Base-by-base conservation (phyloP, 2,329 filamentous ascomycete species). In the Apiospora kogelbergensis region DNA sequence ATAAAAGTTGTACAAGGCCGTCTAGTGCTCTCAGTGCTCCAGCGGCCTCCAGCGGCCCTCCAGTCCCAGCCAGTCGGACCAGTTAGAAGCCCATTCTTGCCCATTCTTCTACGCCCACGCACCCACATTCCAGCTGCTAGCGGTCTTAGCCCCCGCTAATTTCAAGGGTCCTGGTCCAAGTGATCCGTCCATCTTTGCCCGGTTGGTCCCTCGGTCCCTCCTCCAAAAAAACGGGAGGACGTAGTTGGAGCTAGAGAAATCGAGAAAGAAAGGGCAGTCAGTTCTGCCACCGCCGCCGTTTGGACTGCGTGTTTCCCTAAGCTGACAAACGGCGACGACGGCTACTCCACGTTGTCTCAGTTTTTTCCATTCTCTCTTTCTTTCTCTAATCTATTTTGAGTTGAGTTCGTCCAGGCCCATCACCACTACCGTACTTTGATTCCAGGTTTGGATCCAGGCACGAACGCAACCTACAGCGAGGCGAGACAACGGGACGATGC, bases 401-500 rank as follows among this genome's bases (percentile, higher is more conserved):
- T 57, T 57, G 48, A 57, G 53, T 60, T 60, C 53, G 30, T 60
- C 53, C 53, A 37, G 30, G 37, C 37, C 20, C 53, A n/a, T 37
- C 53, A 60, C 30, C 30, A 37, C 53, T 60, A 22, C 53, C 53
- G 26, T 6, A 20, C 30, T 13, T 60, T 37, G 53, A 20, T 37
- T 37, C 53, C 26, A 60, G 53, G 53, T 13, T 60, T 37, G 53
- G 30, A n/a, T 37, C 53, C 26, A 60, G 53, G 53, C 53, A 60
- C 53, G 53, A 60, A 37, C 53, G 53, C 53, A 60, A 60, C 53
- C 48, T 15, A 13, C 53, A 60, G 53, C 53, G 37, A n/a, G 30
- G 53, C 53, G 30, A 60, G 53, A 60, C 53, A 60, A 60, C 53
- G 53, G 53, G 53, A 60, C 53, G 53, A 60, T 60, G 53, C 53